These are phyloP conservation scores for Candida sonorensis DNA, from an alignment of 805 yeast genomes.

Conservation along the genomic window DNA sequence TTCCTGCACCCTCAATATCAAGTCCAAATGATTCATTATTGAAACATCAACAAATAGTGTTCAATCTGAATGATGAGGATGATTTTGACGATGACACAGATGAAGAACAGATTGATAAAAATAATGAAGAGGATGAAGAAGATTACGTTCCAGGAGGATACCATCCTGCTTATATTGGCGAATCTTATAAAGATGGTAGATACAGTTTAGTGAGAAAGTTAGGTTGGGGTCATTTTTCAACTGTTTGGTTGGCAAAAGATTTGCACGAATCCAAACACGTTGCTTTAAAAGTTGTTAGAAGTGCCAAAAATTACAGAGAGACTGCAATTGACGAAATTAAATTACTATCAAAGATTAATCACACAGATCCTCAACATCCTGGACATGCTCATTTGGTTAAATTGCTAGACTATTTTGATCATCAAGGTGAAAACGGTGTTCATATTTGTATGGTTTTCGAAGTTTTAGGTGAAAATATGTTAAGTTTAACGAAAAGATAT, in stretches of 20 bases:
- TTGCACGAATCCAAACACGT: slow-evolving; percentile 63
- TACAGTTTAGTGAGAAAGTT: slow-evolving; percentile 80
- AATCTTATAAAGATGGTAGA: slow-evolving; percentile 59
- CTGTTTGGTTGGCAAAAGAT: slow-evolving; percentile 82
- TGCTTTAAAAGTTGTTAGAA: slow-evolving; percentile 89
- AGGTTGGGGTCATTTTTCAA: slow-evolving; percentile 99
- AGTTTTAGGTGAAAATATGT: slow-evolving; percentile 87
- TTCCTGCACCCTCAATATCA: too few relatives aligned
- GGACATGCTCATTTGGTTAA: slow-evolving; percentile 80
- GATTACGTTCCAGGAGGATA: slow-evolving; percentile 94
- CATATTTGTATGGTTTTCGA: slow-evolving; percentile 98
- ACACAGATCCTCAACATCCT: slow-evolving; percentile 59
- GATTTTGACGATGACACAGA: slow-evolving; percentile 27
- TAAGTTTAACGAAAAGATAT: slow-evolving; percentile 76
- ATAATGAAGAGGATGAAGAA: slow-evolving; percentile 75
- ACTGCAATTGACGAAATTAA: slow-evolving; percentile 93
- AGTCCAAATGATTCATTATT: too few relatives aligned
- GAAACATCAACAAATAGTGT: too few relatives aligned
- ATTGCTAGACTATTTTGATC: slow-evolving; percentile 77
- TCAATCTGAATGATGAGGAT: slow-evolving; percentile 30
- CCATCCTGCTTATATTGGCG: slow-evolving; percentile 91
- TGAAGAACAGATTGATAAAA: slow-evolving; percentile 27
- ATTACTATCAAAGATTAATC: slow-evolving; percentile 59
- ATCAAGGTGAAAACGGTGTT: slow-evolving; percentile 83
- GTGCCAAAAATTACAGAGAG: slow-evolving; percentile 85